Base-by-base conservation (phyloP, 257 asterid genomes). In the Solanum bulbocastanum region DNA sequence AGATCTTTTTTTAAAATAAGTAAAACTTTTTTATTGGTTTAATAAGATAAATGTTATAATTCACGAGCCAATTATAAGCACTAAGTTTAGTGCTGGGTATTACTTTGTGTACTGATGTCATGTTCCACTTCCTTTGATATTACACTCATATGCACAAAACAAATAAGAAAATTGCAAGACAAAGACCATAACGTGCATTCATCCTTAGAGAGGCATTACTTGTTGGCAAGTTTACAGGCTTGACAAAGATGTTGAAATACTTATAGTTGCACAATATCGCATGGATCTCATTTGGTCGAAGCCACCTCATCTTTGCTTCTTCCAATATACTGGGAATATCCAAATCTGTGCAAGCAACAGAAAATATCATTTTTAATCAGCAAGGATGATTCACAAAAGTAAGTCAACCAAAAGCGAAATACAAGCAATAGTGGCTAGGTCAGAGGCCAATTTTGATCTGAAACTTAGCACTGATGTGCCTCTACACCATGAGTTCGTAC, bases 221-320 rank as follows among this genome's bases (percentile, higher is more conserved):
- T 92, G 89, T 89, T 84, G 99, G 99, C 90, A 97, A 92, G 91
- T 88, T 95, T 89, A 94, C 92, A 85, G 99, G 99, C 91, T 94
- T 97, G 92, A 97, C 99, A 87, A 90, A 88, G 89, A 97, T 93
- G 86, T 91, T 88, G 90, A 97, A 97, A 79, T 91, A 86, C 89
- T 93, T 94, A 93, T 88, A 87, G 94, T 97, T 97, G 89, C 94
- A 92, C 85, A 97, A 96, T 85, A 97, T 90, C 36, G 99, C 99
- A 88, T 97, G 94, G 88, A 97, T 97, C 94, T 97, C 99, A 66
- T 97, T 97, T 4, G 99, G 99, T 74, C 99, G 89, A 84, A 97
- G 96, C 99, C 99, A 97, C 90, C 99, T 93, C 81, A 91, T 44
- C 91, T 91, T 92, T 86, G 99, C 98, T 90, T 97, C 99, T 91